Percentiles rank a stretch among this genome's conserved stretches.
phyloP scores from a whole-genome alignment of 1,284 basidiomycete genomes.

The Golubevia pallescens region DNA sequence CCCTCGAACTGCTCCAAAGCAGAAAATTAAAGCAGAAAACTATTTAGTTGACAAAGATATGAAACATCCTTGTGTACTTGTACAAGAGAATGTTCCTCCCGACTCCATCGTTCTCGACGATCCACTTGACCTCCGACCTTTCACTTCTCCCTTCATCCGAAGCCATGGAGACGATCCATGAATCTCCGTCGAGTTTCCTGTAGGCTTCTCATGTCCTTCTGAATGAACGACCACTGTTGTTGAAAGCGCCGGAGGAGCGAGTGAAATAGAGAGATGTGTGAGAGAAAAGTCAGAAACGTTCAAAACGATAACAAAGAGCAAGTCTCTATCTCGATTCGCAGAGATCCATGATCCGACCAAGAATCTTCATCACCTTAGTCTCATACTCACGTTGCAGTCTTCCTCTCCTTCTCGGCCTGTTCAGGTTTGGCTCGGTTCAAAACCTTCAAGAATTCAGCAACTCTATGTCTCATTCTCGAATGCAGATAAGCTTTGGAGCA shows the following conservation, averaged over 20 bases:
- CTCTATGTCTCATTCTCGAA: slow-evolving; percentile 91
- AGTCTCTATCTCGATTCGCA: background rate
- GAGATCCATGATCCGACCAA: too few relatives aligned
- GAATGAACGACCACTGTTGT: background rate
- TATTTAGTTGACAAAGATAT: too few relatives aligned
- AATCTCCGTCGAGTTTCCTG: background rate
- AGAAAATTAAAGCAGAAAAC: too few relatives aligned
- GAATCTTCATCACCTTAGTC: background rate
- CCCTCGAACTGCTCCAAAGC: too few relatives aligned
- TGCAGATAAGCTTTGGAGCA: slow-evolving; percentile 99
- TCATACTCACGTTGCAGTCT: slow-evolving; percentile 84
- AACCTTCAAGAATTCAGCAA: slow-evolving; percentile 96
- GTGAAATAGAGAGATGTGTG: background rate
- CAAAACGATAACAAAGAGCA: background rate
- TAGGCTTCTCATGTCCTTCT: background rate
- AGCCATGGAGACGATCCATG: too few relatives aligned
- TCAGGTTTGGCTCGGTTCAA: slow-evolving; percentile 98
- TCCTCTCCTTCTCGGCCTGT: slow-evolving; percentile 79
- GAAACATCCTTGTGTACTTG: too few relatives aligned
- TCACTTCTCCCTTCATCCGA: background rate
- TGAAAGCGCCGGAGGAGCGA: background rate
- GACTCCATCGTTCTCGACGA: background rate
- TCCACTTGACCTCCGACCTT: background rate
- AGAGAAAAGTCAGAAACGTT: background rate
- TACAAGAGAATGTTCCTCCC: background rate